Evolutionary conservation across 257 asterid species (phyloP).

Genomic region (Cordia subcordata): DNA sequence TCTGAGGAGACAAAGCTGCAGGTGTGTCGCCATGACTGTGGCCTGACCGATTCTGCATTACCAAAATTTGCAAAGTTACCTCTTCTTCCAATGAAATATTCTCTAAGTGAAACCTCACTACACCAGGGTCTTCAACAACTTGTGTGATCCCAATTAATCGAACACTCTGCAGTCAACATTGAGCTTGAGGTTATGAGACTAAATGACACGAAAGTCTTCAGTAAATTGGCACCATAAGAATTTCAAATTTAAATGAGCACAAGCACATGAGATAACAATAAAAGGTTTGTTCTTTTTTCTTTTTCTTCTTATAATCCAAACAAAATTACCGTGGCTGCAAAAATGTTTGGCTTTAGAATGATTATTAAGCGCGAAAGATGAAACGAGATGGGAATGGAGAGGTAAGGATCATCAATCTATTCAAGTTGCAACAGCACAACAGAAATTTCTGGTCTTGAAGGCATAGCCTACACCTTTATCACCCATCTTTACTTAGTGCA

Average conservation of each 20-base stretch:
- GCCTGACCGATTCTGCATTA: neutral
- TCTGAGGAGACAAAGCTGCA: constrained; percentile 2
- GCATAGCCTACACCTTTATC: too few species aligned
- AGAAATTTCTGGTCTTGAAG: too few species aligned
- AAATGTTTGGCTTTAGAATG: too few species aligned
- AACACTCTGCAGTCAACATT: constrained; percentile 2
- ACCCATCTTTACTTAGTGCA: too few species aligned
- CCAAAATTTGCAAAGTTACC: constrained; percentile 12
- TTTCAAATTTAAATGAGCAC: constrained; percentile 12
- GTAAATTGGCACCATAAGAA: constrained; percentile 2
- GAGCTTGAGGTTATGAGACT: neutral
- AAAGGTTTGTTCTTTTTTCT: neutral
- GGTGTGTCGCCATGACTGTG: neutral
- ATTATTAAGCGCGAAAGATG: too few species aligned
- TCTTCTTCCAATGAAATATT: constrained; percentile 26
- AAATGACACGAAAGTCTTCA: neutral
- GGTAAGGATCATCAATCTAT: too few species aligned
- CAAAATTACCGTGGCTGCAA: too few species aligned
- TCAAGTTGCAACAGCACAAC: too few species aligned
- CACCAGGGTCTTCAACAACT: neutral
- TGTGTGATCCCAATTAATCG: too few species aligned
- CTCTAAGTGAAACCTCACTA: constrained; percentile 31
- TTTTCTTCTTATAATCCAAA: too few species aligned
- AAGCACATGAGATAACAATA: neutral
- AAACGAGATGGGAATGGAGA: neutral